Base-by-base conservation (phyloP, 371 early-diverging fungal genomes). In the Lichtheimia corymbifera region DNA sequence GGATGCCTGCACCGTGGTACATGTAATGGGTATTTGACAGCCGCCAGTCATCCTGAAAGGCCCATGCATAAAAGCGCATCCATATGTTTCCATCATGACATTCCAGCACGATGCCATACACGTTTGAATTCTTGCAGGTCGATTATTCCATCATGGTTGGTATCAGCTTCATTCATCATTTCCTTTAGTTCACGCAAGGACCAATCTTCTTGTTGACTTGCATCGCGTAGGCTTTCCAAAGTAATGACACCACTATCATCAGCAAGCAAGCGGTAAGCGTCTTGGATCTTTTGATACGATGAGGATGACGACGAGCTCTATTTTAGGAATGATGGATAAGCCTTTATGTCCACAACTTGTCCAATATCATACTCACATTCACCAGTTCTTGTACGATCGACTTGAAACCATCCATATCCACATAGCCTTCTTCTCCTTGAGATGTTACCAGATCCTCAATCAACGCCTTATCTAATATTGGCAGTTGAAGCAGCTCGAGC, bases 121-220 rank as follows among this genome's bases (percentile, higher is more conserved):
- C 59, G 55, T 28, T 57, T 51, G 35, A 78, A 78, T 40, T 78
- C 79, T 28, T 55, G 50, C 0, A 58, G 52, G 50, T 78, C 79
- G 56, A 78, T 66, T 3, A 69, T 47, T 9, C 79, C 76, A 65
- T 78, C 79, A 43, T 70, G 70, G 49, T 78, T 71, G 4, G 40
- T 53, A 53, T 78, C 79, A 2, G 73, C 79, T 50, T 71, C 68
- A 56, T 67, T 64, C 50, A 78, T 55, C 79, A 78, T 78, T 59
- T 77, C 74, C 27, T 56, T 50, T 4, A 77, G 42, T 49, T 75
- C 66, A n/a, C 64, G 59, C 20, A 60, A 40, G 24, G 69, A 64
- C 71, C 68, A 68, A 3, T 56, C 44, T 20, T 71, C 71, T 17
- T 49, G 47, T 55, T 67, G 50, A 54, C 71, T 63, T 54, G 67